Base-by-base conservation (phyloP, 345 rosid genomes). In the Hibiscus trionum region DNA sequence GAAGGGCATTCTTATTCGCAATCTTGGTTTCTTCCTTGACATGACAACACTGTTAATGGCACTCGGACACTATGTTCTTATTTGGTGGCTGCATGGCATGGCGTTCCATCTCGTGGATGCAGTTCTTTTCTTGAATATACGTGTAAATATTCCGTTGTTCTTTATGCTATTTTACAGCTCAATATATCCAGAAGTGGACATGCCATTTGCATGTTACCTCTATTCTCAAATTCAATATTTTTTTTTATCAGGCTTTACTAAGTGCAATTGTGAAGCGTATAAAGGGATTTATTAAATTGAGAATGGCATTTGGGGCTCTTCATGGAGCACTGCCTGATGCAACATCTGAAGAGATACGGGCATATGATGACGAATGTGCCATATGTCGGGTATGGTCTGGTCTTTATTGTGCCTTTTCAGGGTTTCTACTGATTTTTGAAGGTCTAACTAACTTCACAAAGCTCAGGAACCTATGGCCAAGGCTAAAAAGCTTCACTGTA, bases 241-340 rank as follows among this genome's bases (percentile, higher is more conserved):
- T 52, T 52, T 21, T 53, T 76, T 80, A 70, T 76, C 88, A 95
- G 99, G 96, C 97, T 76, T 88, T 95, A 83, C 83, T 92, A 72
- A 91, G 94, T 83, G 88, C 99, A 72, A 90, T 90, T 73, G 75
- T 90, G 76, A 95, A 92, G 84, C 94, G 97, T 73, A 78, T 90
- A 66, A 90, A 86, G 83, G 99, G 99, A 73, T 95, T 82, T 76
- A 82, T 87, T 75, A 92, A 92, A 82, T 65, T 92, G 81, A 89
- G 88, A 88, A 85, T 84, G 75, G 98, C 99, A 79, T 81, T 95
- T 61, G 88, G 91, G 5, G 77, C 93, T 69, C 96, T 95, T 78
- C 99, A 95, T 82, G 98, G 97, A 11, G 99, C 98, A 70, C 98
- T 95, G 80, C 98, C 99, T 77, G 96, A 95, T 84, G 99, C 99